Evolutionary conservation across 441 rosid species (phyloP).

Genomic region (Erysimum pusillum): DNA sequence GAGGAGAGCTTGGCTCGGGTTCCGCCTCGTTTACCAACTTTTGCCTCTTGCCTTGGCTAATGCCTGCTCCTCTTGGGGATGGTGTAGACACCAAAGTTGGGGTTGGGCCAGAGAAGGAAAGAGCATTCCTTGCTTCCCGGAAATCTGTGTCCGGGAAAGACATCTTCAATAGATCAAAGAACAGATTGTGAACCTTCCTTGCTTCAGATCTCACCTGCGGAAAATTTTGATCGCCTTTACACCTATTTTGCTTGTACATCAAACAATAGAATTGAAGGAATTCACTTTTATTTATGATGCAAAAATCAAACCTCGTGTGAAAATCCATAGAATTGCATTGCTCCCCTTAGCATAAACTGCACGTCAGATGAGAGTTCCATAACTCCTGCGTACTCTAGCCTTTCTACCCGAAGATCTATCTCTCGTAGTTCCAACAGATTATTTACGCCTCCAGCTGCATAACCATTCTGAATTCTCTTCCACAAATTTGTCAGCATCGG

Average conservation of each 20-base stretch:
- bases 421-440: constrained; percentile 84
- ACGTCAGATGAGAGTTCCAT: constrained; percentile 93
- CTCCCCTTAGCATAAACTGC: constrained; percentile 87
- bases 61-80: constrained; percentile 60
- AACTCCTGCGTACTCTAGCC: constrained; percentile 80
- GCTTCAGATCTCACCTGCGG: constrained; percentile 96
- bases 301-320: constrained; percentile 83
- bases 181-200: constrained; percentile 94
- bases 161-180: constrained; percentile 93
- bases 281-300: background rate
- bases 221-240: constrained; percentile 5
- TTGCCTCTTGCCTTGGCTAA: constrained; percentile 76
- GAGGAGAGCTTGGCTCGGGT: constrained; percentile 61
- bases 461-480: constrained; percentile 83
- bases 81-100: constrained; percentile 61
- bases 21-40: constrained; percentile 71
- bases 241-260: constrained; percentile 24
- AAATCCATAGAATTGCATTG: constrained; percentile 86
- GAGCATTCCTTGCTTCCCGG: constrained; percentile 79
- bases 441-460: constrained; percentile 69
- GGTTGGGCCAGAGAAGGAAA: constrained; percentile 69
- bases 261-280: constrained; percentile 7
- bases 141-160: constrained; percentile 93
- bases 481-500: constrained; percentile 92
- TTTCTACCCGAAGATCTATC: constrained; percentile 89